phyloP scores from a whole-genome alignment of 2,329 filamentous ascomycete genomes.

The Onygenales sp. region DNA sequence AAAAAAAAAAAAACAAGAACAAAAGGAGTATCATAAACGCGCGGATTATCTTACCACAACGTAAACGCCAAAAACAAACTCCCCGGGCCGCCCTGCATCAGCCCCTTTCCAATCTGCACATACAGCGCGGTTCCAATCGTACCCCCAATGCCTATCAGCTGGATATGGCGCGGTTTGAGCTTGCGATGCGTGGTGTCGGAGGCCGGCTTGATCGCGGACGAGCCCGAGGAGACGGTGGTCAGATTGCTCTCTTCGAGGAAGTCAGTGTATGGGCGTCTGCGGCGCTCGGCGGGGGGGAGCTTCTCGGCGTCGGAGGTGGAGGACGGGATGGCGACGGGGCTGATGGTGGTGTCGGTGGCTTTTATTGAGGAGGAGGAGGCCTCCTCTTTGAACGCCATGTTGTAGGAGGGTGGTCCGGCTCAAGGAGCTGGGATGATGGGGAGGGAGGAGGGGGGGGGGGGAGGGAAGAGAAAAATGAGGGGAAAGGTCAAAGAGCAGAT shows the following conservation, averaged over 20 bases:
- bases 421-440: background rate
- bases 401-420: background rate
- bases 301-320: background rate
- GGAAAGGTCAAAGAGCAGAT: background rate
- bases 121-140: slow-evolving; percentile 36
- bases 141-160: slow-evolving; percentile 39
- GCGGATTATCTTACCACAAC: slow-evolving; percentile 31
- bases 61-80: slow-evolving; percentile 37
- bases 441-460: background rate
- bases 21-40: background rate
- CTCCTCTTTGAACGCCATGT: background rate
- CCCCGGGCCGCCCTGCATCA: slow-evolving; percentile 33
- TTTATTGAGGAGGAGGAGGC: background rate
- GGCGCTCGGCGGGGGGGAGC: background rate
- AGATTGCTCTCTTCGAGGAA: background rate
- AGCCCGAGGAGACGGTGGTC: background rate
- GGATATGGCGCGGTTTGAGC: slow-evolving; percentile 37
- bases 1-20: slow-evolving; percentile 6
- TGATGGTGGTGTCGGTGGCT: background rate
- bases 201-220: slow-evolving; percentile 12
- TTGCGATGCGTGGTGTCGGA: slow-evolving; percentile 31
- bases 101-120: slow-evolving; percentile 32
- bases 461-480: background rate
- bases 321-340: background rate
- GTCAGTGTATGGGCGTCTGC: background rate